Conservation (phyloP, 2,329 filamentous ascomycete species). For the Alternaria dauci region DNA sequence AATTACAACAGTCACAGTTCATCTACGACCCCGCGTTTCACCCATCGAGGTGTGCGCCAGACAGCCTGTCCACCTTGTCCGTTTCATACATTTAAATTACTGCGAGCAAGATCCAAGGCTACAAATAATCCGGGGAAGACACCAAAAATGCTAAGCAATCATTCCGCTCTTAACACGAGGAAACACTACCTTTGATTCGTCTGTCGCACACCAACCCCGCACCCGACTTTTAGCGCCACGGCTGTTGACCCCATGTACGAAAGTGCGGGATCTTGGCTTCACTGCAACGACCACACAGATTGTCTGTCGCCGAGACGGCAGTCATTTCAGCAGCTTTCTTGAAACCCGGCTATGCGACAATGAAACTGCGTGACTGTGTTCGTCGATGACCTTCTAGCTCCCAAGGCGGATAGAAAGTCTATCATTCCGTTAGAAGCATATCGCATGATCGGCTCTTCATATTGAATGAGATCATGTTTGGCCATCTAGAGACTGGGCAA, state of each 20-base stretch:
- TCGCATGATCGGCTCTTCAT: conserved; percentile 26
- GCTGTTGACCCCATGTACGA: conserved; percentile 29
- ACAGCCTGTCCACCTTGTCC: background rate
- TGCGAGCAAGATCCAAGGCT: conserved; percentile 20
- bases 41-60: conserved; percentile 24
- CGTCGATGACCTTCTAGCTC: conserved; percentile 5
- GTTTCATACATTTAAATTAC: conserved; percentile 8
- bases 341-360: conserved; percentile 15
- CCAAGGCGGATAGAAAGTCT: conserved; percentile 24
- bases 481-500: conserved; percentile 15
- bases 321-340: conserved; percentile 10
- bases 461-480: conserved; percentile 17
- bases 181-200: conserved; percentile 19
- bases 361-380: conserved; percentile 13
- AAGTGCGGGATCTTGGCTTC: conserved; percentile 31
- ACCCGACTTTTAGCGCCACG: conserved; percentile 5
- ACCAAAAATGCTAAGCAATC: conserved; percentile 22
- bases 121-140: conserved; percentile 26
- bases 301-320: conserved; percentile 14
- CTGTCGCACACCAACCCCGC: conserved; percentile 27
- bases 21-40: conserved; percentile 26
- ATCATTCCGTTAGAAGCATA: conserved; percentile 27
- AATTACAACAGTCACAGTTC: conserved; percentile 4
- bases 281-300: conserved; percentile 5
- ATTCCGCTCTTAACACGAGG: conserved; percentile 8